phyloP scores from a whole-genome alignment of 2,329 filamentous ascomycete species.

The Sclerotinia glacialis region DNA sequence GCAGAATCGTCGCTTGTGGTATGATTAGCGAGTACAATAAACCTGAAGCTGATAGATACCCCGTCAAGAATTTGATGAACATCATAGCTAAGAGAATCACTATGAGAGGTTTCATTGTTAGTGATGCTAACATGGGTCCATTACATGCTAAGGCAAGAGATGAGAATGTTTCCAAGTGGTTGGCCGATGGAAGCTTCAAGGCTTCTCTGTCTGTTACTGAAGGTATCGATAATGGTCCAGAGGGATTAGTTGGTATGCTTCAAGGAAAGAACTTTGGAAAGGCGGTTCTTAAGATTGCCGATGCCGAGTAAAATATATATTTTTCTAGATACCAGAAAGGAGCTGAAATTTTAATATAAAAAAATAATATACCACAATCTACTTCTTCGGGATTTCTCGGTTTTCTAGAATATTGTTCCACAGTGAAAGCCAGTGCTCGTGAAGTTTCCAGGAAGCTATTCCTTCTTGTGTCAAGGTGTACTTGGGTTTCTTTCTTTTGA shows the following conservation, averaged over 20 bases:
- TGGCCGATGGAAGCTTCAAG: constrained; percentile 64
- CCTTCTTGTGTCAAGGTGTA: background rate
- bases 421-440: background rate
- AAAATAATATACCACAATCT: background rate
- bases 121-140: constrained; percentile 59
- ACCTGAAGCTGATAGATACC: constrained; percentile 52
- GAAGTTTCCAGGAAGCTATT: background rate
- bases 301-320: constrained; percentile 24
- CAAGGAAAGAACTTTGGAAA: constrained; percentile 71
- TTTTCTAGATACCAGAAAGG: background rate
- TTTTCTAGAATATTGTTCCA: too few relatives aligned
- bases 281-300: constrained; percentile 61
- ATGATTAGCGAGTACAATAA: constrained; percentile 71
- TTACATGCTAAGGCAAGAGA: constrained; percentile 60
- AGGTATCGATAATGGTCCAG: constrained; percentile 64
- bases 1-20: constrained; percentile 60
- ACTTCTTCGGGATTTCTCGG: too few relatives aligned
- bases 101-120: constrained; percentile 66
- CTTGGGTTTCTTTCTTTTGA: background rate
- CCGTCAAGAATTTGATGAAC: constrained; percentile 58
- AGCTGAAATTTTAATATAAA: background rate
- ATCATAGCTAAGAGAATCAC: constrained; percentile 61
- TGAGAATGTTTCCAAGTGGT: constrained; percentile 66
- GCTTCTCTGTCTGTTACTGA: constrained; percentile 57
- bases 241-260: constrained; percentile 66